Evolutionary conservation across 306 rosid species (phyloP).

Genomic region (Trichosanthes cucumerina): DNA sequence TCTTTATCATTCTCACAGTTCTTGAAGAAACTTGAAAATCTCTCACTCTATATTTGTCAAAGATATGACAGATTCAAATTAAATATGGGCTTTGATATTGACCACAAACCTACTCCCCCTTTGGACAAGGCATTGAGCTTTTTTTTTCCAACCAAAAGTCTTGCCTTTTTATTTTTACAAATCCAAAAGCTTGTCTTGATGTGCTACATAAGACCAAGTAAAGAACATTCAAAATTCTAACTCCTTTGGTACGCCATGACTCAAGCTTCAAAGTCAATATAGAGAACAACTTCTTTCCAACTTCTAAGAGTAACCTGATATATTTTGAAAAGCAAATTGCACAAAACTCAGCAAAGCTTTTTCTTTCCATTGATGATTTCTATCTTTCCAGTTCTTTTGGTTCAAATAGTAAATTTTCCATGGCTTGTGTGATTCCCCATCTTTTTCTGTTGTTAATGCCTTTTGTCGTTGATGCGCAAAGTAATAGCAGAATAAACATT

Average conservation of each 20-base stretch:
- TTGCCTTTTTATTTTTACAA: too few relatives aligned
- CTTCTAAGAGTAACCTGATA: too few relatives aligned
- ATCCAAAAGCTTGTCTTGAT: too few relatives aligned
- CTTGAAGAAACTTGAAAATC: too few relatives aligned
- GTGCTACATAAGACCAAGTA: too few relatives aligned
- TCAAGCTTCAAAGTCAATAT: not conserved
- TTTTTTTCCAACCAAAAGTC: too few relatives aligned
- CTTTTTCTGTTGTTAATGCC: not conserved
- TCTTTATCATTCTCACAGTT: too few relatives aligned
- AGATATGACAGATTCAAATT: too few relatives aligned
- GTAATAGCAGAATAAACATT: not conserved
- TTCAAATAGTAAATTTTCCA: not conserved
- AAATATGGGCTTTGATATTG: too few relatives aligned
- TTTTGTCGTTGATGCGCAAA: not conserved
- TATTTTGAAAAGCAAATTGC: not conserved
- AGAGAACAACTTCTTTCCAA: not conserved
- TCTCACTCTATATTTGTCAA: too few relatives aligned
- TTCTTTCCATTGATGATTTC: not conserved
- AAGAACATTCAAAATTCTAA: not conserved
- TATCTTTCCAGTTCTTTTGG: not conserved
- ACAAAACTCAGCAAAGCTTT: not conserved
- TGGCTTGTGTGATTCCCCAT: not conserved
- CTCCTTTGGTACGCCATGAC: not conserved
- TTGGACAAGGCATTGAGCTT: too few relatives aligned
- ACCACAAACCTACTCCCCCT: too few relatives aligned